Evolutionary conservation across 345 rosid genomes (phyloP).

Genomic region (Citrus reticulata): DNA sequence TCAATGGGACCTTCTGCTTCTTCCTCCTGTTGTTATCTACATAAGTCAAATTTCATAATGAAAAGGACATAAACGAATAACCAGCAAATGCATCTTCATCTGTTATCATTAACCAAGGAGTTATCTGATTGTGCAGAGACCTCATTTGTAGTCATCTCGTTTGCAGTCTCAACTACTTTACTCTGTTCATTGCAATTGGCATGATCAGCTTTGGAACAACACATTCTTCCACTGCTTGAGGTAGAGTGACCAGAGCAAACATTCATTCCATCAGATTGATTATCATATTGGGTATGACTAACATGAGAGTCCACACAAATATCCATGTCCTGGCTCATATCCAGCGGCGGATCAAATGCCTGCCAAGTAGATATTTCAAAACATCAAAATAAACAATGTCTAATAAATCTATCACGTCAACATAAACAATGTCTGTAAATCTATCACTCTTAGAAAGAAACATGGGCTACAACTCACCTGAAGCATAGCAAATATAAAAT

Average conservation of each 20-base stretch:
- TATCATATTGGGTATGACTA: constrained; percentile 41
- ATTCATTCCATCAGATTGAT: constrained; percentile 41
- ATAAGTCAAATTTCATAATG: constrained; percentile 45
- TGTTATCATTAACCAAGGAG: constrained; percentile 2
- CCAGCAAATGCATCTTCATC: constrained; percentile 7
- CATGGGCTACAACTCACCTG: constrained; percentile 48
- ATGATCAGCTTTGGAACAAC: constrained; percentile 25
- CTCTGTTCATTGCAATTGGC: constrained; percentile 24
- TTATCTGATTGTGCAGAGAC: constrained; percentile 23
- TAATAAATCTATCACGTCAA: neutral
- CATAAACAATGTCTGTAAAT: neutral
- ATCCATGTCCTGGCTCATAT: constrained; percentile 77
- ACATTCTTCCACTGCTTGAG: constrained; percentile 37
- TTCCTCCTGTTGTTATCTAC: constrained; percentile 61
- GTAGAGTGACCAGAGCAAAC: constrained; percentile 37
- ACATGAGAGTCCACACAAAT: constrained; percentile 37
- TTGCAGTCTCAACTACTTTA: constrained; percentile 18
- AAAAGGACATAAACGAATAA: constrained; percentile 23
- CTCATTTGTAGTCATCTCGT: constrained; percentile 26
- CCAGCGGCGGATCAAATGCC: constrained; percentile 98
- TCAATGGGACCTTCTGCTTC: constrained; percentile 33
- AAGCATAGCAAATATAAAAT: constrained; percentile 83
- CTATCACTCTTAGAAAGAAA: constrained; percentile 4
- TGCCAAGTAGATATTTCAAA: constrained; percentile 33
- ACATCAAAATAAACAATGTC: neutral